A percentile compares a stretch with the other conserved stretches of the same genome.
phyloP scores from a whole-genome alignment of 176 grass and related monocot genomes.

The Musa itinerans region DNA sequence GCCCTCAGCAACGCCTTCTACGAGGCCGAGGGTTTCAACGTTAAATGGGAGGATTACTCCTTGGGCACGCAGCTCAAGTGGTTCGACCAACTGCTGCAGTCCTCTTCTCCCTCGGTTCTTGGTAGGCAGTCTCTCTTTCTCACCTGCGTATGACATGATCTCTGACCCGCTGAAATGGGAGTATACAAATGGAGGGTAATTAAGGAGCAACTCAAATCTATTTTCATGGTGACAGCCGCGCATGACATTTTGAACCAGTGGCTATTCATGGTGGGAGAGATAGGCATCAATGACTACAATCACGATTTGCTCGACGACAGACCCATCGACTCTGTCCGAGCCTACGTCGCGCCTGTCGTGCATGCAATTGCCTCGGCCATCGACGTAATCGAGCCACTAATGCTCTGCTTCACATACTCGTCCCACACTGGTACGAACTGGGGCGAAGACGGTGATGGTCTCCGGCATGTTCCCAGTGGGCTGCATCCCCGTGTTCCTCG shows the following conservation, averaged over 20 bases:
- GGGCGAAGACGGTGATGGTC: background rate
- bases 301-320: no score
- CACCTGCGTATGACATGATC: no score
- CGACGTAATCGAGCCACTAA: background rate
- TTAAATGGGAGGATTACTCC: background rate
- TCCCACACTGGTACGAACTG: background rate
- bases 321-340: no score
- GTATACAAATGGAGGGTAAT: background rate
- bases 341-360: background rate
- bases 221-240: background rate
- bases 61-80: conserved; percentile 27
- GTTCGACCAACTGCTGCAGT: conserved; percentile 38
- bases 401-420: background rate
- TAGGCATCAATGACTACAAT: background rate
- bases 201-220: background rate
- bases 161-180: no score
- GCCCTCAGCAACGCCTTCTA: conserved; percentile 28
- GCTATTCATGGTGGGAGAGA: conserved; percentile 1
- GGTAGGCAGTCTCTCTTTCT: background rate
- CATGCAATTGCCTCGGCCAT: background rate
- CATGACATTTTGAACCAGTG: background rate
- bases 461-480: background rate
- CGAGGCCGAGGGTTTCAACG: background rate
- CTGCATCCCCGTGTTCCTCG: background rate
- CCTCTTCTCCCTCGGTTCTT: background rate